Percentiles rank a stretch among this genome's conserved stretches.
phyloP scores from a whole-genome alignment of 768 basidiomycete genomes.

The Termitomyces sp. region DNA sequence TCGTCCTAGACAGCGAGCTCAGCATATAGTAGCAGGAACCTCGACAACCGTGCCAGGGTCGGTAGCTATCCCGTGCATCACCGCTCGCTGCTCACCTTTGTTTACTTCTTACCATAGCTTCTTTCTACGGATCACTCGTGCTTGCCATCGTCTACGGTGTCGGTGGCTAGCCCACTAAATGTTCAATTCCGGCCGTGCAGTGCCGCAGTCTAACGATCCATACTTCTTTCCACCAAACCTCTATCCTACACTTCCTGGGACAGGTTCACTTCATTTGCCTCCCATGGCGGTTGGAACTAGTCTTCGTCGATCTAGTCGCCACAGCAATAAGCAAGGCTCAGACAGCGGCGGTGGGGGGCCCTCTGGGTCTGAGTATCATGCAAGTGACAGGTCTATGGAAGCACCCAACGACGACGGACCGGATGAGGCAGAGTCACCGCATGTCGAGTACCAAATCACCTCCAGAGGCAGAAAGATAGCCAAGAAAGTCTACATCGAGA shows the following conservation, averaged over 20 bases:
- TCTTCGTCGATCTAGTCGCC: conserved; percentile 33
- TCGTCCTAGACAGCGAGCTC: conserved; percentile 5
- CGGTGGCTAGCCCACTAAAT: conserved; percentile 7
- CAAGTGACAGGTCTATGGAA: conserved; percentile 42
- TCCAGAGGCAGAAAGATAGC: conserved; percentile 37
- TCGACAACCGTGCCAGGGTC: neutral
- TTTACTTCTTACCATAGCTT: neutral
- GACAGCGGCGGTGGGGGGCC: conserved; percentile 25
- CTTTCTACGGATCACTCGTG: neutral
- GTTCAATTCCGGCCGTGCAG: neutral
- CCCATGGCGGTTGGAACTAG: conserved; percentile 11
- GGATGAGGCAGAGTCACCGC: conserved; percentile 26
- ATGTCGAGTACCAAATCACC: conserved; percentile 23
- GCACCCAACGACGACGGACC: conserved; percentile 20
- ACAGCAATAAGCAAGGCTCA: conserved; percentile 23
- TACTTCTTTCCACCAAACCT: conserved; percentile 7
- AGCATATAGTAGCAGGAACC: neutral
- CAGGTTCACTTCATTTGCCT: conserved; percentile 24
- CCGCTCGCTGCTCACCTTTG: neutral
- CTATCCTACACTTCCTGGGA: conserved; percentile 8
- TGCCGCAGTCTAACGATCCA: neutral
- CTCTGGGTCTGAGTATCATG: conserved; percentile 49
- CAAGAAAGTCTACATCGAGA: conserved; percentile 42
- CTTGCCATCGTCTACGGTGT: conserved; percentile 8
- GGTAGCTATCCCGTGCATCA: neutral